Conservation (phyloP, 192 early-diverging fungal species). For the Phycomyces blakesleeanus region DNA sequence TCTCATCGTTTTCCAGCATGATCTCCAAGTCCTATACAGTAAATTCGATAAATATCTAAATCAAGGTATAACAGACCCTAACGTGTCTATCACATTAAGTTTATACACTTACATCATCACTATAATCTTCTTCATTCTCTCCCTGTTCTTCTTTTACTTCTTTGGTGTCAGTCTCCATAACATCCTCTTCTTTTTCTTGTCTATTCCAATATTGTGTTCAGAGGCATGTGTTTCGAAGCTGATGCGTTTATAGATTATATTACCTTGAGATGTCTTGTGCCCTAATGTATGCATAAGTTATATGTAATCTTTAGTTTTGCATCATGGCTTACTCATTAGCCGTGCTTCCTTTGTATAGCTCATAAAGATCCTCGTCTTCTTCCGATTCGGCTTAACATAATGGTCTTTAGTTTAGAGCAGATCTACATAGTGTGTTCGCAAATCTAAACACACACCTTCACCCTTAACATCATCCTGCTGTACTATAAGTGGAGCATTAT, state of each 20-base stretch:
- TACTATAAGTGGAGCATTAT: not conserved
- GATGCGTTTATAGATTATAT: not conserved
- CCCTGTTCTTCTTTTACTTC: conserved; percentile 49
- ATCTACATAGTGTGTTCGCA: too few species aligned
- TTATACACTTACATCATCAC: conserved; percentile 53
- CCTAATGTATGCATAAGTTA: too few species aligned
- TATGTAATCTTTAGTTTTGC: too few species aligned
- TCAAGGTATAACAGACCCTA: too few species aligned
- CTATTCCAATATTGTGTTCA: too few species aligned
- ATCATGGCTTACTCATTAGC: not conserved
- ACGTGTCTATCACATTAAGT: too few species aligned
- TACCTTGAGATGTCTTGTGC: not conserved
- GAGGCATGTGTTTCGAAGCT: not conserved
- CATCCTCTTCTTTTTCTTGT: conserved; percentile 27
- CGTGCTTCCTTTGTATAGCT: conserved; percentile 10
- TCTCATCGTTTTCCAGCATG: conserved; percentile 56
- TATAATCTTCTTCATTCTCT: conserved; percentile 54
- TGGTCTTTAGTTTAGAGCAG: conserved; percentile 1
- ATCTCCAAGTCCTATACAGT: conserved; percentile 64
- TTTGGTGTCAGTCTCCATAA: conserved; percentile 13
- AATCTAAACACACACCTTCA: not conserved
- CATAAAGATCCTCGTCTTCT: conserved; percentile 15
- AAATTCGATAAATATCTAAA: conserved; percentile 12
- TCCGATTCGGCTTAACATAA: not conserved
- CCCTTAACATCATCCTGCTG: not conserved